A percentile compares a stretch with the other conserved stretches of the same genome.
Evolutionary conservation across 768 basidiomycete species (phyloP).

Genomic region (Gautieria morchelliformis): DNA sequence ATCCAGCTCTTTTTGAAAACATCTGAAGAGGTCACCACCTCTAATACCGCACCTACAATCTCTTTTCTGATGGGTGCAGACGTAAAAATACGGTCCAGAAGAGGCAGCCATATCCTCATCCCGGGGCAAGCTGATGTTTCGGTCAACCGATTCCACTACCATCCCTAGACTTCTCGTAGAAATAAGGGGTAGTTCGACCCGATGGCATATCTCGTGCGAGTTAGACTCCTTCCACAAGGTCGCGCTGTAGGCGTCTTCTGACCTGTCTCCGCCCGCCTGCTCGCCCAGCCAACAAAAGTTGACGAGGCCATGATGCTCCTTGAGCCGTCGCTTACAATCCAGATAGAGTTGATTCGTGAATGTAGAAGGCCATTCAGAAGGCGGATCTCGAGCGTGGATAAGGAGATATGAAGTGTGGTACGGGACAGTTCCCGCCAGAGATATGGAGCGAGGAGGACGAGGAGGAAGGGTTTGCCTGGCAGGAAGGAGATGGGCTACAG

Average conservation of each 20-base stretch:
- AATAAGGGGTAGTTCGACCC: background rate
- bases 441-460: slow-evolving; percentile 2
- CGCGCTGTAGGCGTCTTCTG: background rate
- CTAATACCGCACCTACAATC: slow-evolving; percentile 73
- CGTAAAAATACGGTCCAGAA: slow-evolving; percentile 36
- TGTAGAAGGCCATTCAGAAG: slow-evolving; percentile 37
- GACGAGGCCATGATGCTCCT: slow-evolving; percentile 43
- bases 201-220: slow-evolving; percentile 5
- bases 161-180: slow-evolving; percentile 8
- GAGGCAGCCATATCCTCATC: slow-evolving; percentile 15
- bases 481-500: background rate
- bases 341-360: slow-evolving; percentile 37
- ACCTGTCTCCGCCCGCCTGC: slow-evolving; percentile 13
- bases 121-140: slow-evolving; percentile 8
- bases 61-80: slow-evolving; percentile 71
- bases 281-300: slow-evolving; percentile 47
- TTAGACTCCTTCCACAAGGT: slow-evolving; percentile 12
- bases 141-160: slow-evolving; percentile 18
- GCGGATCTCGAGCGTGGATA: slow-evolving; percentile 41
- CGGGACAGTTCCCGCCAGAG: slow-evolving; percentile 41
- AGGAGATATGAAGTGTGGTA: slow-evolving; percentile 47
- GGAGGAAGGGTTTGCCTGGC: background rate
- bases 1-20: slow-evolving; percentile 44
- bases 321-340: slow-evolving; percentile 34
- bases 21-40: slow-evolving; percentile 46